Base-by-base conservation (phyloP, 331 rosid species). In the Acacia concinna region DNA sequence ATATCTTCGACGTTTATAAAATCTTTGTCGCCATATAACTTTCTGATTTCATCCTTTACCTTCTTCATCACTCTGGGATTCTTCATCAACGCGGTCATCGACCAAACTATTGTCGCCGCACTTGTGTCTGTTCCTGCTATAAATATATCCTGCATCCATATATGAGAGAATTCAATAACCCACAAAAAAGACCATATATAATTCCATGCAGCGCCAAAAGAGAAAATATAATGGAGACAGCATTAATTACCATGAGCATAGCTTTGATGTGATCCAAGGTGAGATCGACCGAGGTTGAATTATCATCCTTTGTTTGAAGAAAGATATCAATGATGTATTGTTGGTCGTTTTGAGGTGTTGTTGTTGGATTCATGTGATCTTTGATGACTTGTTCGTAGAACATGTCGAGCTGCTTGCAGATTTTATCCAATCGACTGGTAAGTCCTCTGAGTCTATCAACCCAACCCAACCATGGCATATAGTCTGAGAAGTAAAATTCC, bases 181-280 rank as follows among this genome's bases (percentile, higher is more conserved):
- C 14, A 3, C 28, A 54, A n/a, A 21, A 54, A n/a, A 1, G 0
- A 1, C 30, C 6, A 54, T 43, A 38, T 38, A 43, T 43, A 43
- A 10, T 43, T 43, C 17, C 47, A 43, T 56, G 63, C n/a, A 47
- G 51, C 23, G 10, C 47, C 12, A 20, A 6, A n/a, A 3, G 27
- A 8, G n/a, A n/a, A n/a, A n/a, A n/a, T n/a, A n/a, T n/a, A 3
- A 57, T 13, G 34, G 34, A 57, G 64, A 23, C 32, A 57, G 3
- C 4, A 13, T 60, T 43, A 43, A 11, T 43, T 78, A 86, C 89
- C 89, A 86, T 86, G 52, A 86, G 84, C 27, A 83, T 6, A 21
- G 85, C 85, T 44, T 86, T 86, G 10, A 86, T 64, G 71, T 81
- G 85, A 49, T 81, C 77, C 6, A 78, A 28, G 70, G 89, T 83